Conservation (phyloP, 2,329 filamentous ascomycete species). For the Trichoderma lentiforme region DNA sequence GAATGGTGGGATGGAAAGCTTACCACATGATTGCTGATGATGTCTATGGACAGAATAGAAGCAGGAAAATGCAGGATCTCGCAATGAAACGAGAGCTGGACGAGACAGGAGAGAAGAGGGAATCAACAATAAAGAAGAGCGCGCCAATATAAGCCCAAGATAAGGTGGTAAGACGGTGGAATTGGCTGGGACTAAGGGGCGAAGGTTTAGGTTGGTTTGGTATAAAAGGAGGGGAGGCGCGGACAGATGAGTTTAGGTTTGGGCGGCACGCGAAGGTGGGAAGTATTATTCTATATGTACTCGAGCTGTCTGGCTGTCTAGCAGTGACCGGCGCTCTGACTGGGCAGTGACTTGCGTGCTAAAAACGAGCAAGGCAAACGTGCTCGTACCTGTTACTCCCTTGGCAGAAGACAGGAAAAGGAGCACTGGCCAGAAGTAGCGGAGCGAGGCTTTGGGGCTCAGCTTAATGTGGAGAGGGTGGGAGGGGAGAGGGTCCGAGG, state of each 20-base stretch:
- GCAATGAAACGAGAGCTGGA: background rate
- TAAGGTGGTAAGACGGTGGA: background rate
- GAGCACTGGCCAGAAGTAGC: conserved; percentile 18
- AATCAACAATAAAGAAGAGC: background rate
- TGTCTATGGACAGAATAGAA: background rate
- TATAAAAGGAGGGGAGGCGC: conserved; percentile 21
- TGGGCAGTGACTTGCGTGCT: conserved; percentile 3
- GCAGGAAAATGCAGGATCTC: background rate
- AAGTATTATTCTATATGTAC: conserved; percentile 13
- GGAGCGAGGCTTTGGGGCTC: conserved; percentile 25
- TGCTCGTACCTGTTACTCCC: background rate
- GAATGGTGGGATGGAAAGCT: conserved; percentile 19
- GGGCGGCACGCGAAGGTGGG: conserved; percentile 6
- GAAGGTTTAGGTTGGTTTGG: background rate
- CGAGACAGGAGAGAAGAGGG: background rate
- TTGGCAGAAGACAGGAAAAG: conserved; percentile 6
- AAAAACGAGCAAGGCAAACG: conserved; percentile 1
- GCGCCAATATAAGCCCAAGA: background rate
- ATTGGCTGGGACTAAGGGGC: conserved; percentile 9
- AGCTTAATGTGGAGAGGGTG: conserved; percentile 22
- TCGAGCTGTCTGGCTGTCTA: background rate
- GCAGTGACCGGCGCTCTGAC: background rate
- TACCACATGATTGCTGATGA: conserved; percentile 26
- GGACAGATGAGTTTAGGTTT: conserved; percentile 16
- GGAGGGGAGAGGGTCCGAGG: conserved; percentile 12